Percentiles rank a stretch among this genome's conserved stretches.
These are phyloP conservation scores for Cercophora newfieldiana DNA, from an alignment of 495 filamentous ascomycete genomes.

Conservation along the genomic window DNA sequence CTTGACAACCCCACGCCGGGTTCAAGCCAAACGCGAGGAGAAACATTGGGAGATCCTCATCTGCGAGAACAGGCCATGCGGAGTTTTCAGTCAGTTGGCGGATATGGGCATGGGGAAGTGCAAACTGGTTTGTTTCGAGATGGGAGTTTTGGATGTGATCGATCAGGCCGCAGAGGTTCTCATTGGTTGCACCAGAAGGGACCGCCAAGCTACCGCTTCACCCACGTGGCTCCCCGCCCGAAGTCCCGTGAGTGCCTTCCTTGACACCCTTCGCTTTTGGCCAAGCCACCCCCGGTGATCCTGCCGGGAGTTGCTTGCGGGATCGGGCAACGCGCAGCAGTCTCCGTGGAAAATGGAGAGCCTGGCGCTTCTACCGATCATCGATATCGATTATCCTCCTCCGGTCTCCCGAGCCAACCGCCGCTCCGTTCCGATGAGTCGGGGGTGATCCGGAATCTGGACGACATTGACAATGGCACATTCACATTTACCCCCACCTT, in stretches of 20 bases:
- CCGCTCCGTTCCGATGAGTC: neutral
- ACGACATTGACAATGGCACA: constrained; percentile 19
- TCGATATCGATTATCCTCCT: neutral
- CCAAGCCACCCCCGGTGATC: neutral
- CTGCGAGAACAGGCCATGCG: too few species aligned
- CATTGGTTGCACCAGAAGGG: neutral
- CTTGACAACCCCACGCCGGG: too few species aligned
- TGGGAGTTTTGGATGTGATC: neutral
- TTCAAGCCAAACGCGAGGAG: too few species aligned
- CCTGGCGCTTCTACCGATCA: neutral
- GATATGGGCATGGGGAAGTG: neutral
- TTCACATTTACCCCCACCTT: constrained; percentile 33
- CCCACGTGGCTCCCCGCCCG: neutral
- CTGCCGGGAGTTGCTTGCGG: neutral
- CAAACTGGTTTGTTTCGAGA: neutral
- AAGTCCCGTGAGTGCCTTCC: neutral
- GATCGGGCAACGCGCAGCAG: neutral
- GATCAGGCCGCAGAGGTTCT: neutral
- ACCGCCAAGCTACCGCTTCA: neutral
- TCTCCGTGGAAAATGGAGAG: neutral
- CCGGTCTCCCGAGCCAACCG: neutral
- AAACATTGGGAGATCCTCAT: neutral
- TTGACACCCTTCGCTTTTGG: neutral
- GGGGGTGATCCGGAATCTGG: neutral
- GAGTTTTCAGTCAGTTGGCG: neutral